These are phyloP conservation scores for Hyphodiscus sp. DNA, from an alignment of 2,329 filamentous ascomycete species.

Conservation along the genomic window DNA sequence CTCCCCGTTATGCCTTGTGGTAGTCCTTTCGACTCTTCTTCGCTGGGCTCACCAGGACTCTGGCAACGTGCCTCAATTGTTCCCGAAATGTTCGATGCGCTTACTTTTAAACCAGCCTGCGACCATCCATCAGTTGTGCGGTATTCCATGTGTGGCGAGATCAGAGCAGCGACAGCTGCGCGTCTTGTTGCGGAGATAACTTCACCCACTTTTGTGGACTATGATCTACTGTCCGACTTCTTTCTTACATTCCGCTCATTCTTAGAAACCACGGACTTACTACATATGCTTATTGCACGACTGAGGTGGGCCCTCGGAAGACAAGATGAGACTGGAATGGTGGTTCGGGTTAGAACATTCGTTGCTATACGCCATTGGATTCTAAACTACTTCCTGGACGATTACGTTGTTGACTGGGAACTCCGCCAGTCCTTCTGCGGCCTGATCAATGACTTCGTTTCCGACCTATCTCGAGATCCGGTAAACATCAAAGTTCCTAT, in stretches of 20 bases:
- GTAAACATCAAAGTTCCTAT: slow-evolving; percentile 48
- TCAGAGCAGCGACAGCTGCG: slow-evolving; percentile 83
- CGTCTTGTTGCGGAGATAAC: slow-evolving; percentile 94
- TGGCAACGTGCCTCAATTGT: slow-evolving; percentile 41
- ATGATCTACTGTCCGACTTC: slow-evolving; percentile 94
- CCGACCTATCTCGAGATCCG: slow-evolving; percentile 44
- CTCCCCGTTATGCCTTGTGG: slow-evolving; percentile 4
- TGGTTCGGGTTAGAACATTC: slow-evolving; percentile 93
- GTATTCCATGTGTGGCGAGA: slow-evolving; percentile 67
- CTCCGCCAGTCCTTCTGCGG: slow-evolving; percentile 75
- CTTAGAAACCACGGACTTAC: slow-evolving; percentile 66
- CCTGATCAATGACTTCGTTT: slow-evolving; percentile 64
- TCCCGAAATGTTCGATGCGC: slow-evolving; percentile 73
- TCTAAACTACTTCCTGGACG: slow-evolving; percentile 93
- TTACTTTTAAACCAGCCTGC: slow-evolving; percentile 71
- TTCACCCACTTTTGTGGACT: slow-evolving; percentile 91
- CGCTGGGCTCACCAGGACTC: slow-evolving; percentile 12
- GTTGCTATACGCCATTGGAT: slow-evolving; percentile 96
- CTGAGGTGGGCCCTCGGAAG: slow-evolving; percentile 80
- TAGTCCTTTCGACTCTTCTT: slow-evolving; percentile 11
- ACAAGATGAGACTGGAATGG: slow-evolving; percentile 76
- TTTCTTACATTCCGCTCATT: slow-evolving; percentile 93
- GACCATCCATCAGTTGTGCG: slow-evolving; percentile 78
- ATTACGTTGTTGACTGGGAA: slow-evolving; percentile 73
- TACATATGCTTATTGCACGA: slow-evolving; percentile 78